Percentiles rank a stretch among this genome's conserved stretches.
phyloP scores from a whole-genome alignment of 768 basidiomycete genomes.

The Cyathus striatus region DNA sequence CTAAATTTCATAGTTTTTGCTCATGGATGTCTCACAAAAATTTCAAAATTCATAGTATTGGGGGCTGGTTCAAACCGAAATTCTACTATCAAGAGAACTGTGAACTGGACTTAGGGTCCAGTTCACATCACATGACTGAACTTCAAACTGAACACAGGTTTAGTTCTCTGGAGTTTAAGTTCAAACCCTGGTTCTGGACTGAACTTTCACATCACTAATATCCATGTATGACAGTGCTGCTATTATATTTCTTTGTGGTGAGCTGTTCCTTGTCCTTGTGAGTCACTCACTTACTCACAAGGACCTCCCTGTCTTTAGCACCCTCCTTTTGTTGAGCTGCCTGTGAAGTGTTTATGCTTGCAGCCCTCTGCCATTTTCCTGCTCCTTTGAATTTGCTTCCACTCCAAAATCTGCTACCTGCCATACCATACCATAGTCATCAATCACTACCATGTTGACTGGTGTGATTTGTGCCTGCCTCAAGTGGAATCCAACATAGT shows the following conservation, averaged over 20 bases:
- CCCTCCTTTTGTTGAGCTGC: slow-evolving; percentile 4
- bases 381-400: not conserved
- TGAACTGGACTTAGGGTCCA: too few relatives aligned
- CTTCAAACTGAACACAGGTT: too few relatives aligned
- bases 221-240: slow-evolving; percentile 1
- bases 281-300: not conserved
- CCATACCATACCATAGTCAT: not conserved
- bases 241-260: not conserved
- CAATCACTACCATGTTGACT: not conserved
- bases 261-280: slow-evolving; percentile 5
- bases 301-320: slow-evolving; percentile 6
- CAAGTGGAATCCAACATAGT: not conserved
- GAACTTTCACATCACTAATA: too few relatives aligned
- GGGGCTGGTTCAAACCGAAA: too few relatives aligned
- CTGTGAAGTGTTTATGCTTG: slow-evolving; percentile 10
- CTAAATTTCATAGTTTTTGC: too few relatives aligned
- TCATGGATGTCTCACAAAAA: too few relatives aligned
- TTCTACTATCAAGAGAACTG: too few relatives aligned
- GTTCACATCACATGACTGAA: too few relatives aligned
- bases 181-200: too few relatives aligned
- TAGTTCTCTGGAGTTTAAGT: too few relatives aligned
- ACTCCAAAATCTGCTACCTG: not conserved
- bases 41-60: too few relatives aligned
- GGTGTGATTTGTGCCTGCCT: not conserved
- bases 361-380: slow-evolving; percentile 17